phyloP scores from a whole-genome alignment of 73 alveolate species.

The Tetrahymena thermophila region DNA sequence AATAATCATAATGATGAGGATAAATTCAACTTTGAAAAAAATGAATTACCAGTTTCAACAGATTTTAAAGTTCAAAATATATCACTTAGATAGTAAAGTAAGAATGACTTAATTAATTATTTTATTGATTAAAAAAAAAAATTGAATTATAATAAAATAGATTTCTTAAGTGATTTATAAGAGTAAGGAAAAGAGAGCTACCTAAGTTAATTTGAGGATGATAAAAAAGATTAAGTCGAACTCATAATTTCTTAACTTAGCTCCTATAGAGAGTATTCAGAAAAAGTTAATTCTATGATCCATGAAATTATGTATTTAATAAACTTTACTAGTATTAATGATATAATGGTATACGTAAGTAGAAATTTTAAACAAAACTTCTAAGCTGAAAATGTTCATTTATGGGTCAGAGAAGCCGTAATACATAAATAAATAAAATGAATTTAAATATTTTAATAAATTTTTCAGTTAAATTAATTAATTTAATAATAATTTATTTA shows the following conservation, averaged over 20 bases:
- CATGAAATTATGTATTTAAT: not conserved
- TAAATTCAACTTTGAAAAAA: not conserved
- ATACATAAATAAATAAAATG: not conserved
- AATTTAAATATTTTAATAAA: not conserved
- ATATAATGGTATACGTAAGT: not conserved
- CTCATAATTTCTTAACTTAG: not conserved
- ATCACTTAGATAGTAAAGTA: not conserved
- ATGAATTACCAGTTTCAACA: not conserved
- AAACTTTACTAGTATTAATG: not conserved
- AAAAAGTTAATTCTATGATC: not conserved
- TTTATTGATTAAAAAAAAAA: not conserved
- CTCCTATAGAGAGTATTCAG: not conserved
- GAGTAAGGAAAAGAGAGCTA: not conserved
- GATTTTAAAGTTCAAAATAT: not conserved
- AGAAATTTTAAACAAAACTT: not conserved
- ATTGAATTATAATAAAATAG: not conserved
- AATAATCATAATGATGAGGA: not conserved
- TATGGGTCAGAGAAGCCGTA: slow-evolving; percentile 1
- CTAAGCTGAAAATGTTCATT: not conserved
- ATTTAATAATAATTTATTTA: too few relatives aligned
- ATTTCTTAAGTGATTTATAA: not conserved
- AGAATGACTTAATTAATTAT: not conserved
- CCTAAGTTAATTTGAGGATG: not conserved
- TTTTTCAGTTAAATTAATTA: too few relatives aligned
- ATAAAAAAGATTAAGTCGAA: not conserved